Conservation (phyloP, 2,329 filamentous ascomycete species). For the Calonectria ilicicola region DNA sequence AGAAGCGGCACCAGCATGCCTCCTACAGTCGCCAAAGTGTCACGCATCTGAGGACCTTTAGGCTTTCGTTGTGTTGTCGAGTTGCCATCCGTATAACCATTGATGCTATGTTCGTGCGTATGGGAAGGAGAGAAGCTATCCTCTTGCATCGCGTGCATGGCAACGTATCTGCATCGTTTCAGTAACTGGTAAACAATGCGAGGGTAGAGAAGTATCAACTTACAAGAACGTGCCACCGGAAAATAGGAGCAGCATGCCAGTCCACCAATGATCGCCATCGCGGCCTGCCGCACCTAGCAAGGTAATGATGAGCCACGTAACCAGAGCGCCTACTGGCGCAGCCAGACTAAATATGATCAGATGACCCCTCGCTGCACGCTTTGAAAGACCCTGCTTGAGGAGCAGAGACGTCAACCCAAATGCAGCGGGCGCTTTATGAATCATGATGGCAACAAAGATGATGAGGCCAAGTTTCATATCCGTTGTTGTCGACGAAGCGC, state of each 20-base stretch:
- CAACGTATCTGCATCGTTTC: constrained; percentile 79
- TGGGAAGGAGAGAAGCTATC: constrained; percentile 64
- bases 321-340: constrained; percentile 85
- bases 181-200: constrained; percentile 14
- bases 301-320: constrained; percentile 84
- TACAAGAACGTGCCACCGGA: constrained; percentile 96
- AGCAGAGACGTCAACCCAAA: constrained; percentile 94
- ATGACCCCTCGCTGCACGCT: constrained; percentile 85
- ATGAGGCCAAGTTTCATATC: constrained; percentile 86
- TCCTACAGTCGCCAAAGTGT: constrained; percentile 76
- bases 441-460: constrained; percentile 96
- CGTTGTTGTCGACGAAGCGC: constrained; percentile 83
- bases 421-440: constrained; percentile 95
- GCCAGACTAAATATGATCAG: constrained; percentile 92
- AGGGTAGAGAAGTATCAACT: constrained; percentile 50
- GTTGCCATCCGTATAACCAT: constrained; percentile 66
- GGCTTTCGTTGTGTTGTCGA: constrained; percentile 61
- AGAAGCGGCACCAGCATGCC: constrained; percentile 85
- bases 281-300: constrained; percentile 73
- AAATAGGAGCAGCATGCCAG: constrained; percentile 93
- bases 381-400: constrained; percentile 90
- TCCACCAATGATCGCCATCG: constrained; percentile 83
- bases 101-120: constrained; percentile 65
- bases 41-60: constrained; percentile 71
- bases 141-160: constrained; percentile 98